phyloP scores from a whole-genome alignment of 306 rosid genomes.

The Canavalia ensiformis region DNA sequence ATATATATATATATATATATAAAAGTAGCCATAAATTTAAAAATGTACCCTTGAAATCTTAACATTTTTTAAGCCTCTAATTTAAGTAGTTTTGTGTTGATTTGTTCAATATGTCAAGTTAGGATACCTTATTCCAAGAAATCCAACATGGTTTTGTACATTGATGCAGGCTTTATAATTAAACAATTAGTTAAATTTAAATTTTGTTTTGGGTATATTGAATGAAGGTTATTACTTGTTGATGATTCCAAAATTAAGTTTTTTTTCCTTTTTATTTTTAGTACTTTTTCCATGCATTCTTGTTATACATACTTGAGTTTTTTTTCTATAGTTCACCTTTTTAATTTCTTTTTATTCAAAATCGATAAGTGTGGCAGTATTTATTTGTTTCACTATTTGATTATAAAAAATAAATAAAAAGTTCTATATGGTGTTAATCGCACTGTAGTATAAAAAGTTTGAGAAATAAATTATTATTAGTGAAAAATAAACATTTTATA shows the following conservation, averaged over 20 bases:
- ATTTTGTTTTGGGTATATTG: not conserved
- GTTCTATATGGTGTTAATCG: not conserved
- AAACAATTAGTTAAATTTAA: conserved; percentile 1
- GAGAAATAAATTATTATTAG: not conserved
- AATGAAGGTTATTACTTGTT: conserved; percentile 38
- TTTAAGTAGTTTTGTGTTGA: conserved; percentile 6
- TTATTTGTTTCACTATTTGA: not conserved
- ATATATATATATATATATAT: too few relatives aligned
- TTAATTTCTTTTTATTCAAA: not conserved
- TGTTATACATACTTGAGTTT: not conserved
- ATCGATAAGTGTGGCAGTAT: conserved; percentile 6
- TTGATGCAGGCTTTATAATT: not conserved
- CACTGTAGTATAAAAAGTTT: conserved; percentile 4
- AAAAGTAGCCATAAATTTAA: too few relatives aligned
- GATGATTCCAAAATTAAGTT: conserved; percentile 43
- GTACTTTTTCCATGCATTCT: conserved; percentile 31
- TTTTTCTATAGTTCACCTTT: not conserved
- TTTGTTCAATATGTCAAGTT: conserved; percentile 43
- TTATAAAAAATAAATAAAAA: conserved; percentile 12
- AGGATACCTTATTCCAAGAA: conserved; percentile 35
- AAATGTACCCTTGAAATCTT: not conserved
- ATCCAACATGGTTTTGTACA: conserved; percentile 42
- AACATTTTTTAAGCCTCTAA: conserved; percentile 14
- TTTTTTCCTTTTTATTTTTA: conserved; percentile 9
- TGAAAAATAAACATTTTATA: too few relatives aligned